phyloP scores from a whole-genome alignment of 768 basidiomycete species.

The Lyophyllum decastes region DNA sequence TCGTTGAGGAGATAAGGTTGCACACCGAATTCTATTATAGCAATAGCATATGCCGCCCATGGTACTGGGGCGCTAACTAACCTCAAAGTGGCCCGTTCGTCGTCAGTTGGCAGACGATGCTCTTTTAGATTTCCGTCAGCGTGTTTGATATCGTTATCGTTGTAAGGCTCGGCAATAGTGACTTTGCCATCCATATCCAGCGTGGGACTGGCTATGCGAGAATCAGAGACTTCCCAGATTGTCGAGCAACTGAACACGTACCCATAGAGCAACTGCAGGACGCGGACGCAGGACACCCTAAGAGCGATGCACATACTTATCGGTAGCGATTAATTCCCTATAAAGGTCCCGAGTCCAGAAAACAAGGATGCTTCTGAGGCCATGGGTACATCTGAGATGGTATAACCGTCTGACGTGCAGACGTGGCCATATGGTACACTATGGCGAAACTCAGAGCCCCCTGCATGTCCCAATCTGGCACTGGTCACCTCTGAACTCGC shows the following conservation, averaged over 20 bases:
- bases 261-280: slow-evolving; percentile 2
- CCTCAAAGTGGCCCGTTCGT: slow-evolving; percentile 13
- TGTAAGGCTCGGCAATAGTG: background rate
- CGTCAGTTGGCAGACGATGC: slow-evolving; percentile 12
- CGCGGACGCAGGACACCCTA: background rate
- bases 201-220: background rate
- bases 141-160: background rate
- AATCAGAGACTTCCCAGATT: background rate
- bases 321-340: background rate
- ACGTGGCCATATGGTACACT: slow-evolving; percentile 3
- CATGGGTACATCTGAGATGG: slow-evolving; percentile 3
- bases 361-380: background rate
- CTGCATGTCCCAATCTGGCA: too few species aligned
- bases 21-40: slow-evolving; percentile 16
- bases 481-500: too few species aligned
- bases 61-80: slow-evolving; percentile 16
- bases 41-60: slow-evolving; percentile 17
- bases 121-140: background rate
- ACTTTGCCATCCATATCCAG: background rate
- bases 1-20: background rate
- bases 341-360: background rate
- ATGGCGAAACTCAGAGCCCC: too few species aligned
- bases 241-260: background rate
- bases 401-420: background rate
- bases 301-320: background rate